Conservation (phyloP, 1,284 basidiomycete species). For the Ustilago xerochloae region DNA sequence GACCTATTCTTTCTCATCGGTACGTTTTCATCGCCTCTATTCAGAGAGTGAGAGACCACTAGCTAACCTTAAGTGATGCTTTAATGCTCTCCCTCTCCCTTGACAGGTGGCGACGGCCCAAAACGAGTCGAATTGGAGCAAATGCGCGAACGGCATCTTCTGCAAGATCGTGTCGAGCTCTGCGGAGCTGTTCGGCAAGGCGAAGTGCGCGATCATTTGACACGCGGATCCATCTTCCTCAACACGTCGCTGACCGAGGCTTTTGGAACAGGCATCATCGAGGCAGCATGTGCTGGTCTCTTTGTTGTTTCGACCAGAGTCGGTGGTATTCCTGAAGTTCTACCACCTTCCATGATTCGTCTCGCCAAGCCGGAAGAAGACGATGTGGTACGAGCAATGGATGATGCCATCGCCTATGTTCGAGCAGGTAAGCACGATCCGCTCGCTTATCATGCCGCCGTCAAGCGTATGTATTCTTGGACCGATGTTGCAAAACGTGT, state of each 20-base stretch:
- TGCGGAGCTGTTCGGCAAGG: slow-evolving; percentile 83
- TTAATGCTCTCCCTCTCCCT: background rate
- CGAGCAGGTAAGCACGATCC: slow-evolving; percentile 80
- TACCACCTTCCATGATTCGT: slow-evolving; percentile 92
- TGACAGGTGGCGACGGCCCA: slow-evolving; percentile 81
- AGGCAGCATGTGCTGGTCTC: slow-evolving; percentile 92
- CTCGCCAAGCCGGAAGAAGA: slow-evolving; percentile 90
- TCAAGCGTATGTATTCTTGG: slow-evolving; percentile 90
- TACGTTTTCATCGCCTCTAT: slow-evolving; percentile 69
- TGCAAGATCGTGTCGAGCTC: slow-evolving; percentile 90
- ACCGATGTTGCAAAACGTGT: slow-evolving; percentile 81
- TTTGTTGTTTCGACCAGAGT: slow-evolving; percentile 95
- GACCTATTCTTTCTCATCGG: slow-evolving; percentile 89
- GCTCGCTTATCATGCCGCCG: slow-evolving; percentile 78
- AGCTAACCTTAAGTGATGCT: slow-evolving; percentile 67
- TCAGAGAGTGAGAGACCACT: no score
- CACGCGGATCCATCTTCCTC: slow-evolving; percentile 87
- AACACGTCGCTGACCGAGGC: slow-evolving; percentile 96
- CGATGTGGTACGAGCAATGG: slow-evolving; percentile 84
- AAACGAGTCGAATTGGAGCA: slow-evolving; percentile 94
- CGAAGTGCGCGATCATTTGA: slow-evolving; percentile 84
- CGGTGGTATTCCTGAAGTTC: slow-evolving; percentile 93
- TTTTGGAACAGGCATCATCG: slow-evolving; percentile 94
- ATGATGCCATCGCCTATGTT: slow-evolving; percentile 81
- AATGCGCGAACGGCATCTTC: slow-evolving; percentile 88